Evolutionary conservation across 1,284 basidiomycete genomes (phyloP), one percentile per base, ranked within the genome.

Genomic region (Ceratobasidium sp.): DNA sequence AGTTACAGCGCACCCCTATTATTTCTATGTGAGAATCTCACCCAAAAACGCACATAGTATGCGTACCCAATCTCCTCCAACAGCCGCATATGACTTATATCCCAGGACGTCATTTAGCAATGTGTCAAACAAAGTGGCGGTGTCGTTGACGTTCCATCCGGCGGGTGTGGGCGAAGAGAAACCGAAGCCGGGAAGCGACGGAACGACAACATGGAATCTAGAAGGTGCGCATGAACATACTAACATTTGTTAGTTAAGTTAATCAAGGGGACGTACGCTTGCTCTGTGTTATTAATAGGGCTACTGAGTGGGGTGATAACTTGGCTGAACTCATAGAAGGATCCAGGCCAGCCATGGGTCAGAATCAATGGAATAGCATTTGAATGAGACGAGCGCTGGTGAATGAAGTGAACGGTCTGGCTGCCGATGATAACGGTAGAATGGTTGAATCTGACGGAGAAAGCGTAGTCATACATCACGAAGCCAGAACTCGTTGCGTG

Each of bases 141-240:
- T 75, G 13, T 57, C 46, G 18, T 73, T 73, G 6, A 73, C 16
- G 21, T 35, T 73, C 71, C 71, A 72, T 9, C 72, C 71, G 9
- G 55, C 32, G 9, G 71, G 71, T 21, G 69, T 44, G 7, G 71
- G 64, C 0, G 72, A 73, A 28, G 63, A 69, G 55, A 73, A 75
- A n/a, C 64, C 74, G 50, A 73, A 75, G 3, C 74, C 74, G 23
- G 74, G 74, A 13, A 75, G 11, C 18, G 74, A 73, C 9, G 74
- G 74, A 2, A 75, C 64, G 16, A 75, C 44, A 13, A 75, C 63
- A 63, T 75, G 64, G 26, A 75, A 75, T 11, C 64, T 44, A 50
- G n/a, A 47, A 46, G 7, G 49, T 18, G 14, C 30, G 28, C 9
- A n/a, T 23, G 1, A 23, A 26, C n/a, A 32, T 43, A 9, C 35